phyloP scores from a whole-genome alignment of 176 grass and related monocot genomes.

The Puccinellia tenuiflora region DNA sequence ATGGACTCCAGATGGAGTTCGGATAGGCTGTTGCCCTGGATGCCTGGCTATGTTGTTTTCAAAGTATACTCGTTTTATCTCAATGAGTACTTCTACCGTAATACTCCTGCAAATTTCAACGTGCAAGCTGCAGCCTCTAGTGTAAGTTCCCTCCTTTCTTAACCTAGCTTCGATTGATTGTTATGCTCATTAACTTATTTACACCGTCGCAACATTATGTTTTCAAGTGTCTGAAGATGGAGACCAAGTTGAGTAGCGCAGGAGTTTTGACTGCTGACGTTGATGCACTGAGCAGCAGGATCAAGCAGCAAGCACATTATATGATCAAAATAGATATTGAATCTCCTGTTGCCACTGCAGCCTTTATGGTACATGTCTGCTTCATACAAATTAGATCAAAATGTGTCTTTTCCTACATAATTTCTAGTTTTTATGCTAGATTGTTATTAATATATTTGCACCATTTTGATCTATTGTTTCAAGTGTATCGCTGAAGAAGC shows the following conservation, averaged over 20 bases:
- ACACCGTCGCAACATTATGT: background rate
- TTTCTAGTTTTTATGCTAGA: background rate
- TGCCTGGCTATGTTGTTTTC: background rate
- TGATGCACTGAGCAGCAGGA: background rate
- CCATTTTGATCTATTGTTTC: background rate
- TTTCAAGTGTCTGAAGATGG: background rate
- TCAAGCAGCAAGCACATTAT: background rate
- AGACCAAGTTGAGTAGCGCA: background rate
- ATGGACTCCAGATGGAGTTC: background rate
- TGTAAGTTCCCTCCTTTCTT: background rate
- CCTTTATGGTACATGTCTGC: background rate
- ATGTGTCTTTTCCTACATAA: background rate
- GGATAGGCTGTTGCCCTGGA: background rate
- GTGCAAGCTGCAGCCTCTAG: background rate
- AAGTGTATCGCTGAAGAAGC: background rate
- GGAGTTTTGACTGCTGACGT: background rate
- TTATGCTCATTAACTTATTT: background rate
- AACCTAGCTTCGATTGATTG: no score
- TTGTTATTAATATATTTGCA: background rate
- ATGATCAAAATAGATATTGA: background rate
- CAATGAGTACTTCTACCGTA: background rate
- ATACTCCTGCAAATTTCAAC: background rate
- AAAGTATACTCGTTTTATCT: background rate
- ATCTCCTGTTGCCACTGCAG: background rate
- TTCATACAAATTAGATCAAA: background rate